Evolutionary conservation across 192 early-diverging fungal species (phyloP).

Genomic region (Coemansia sp.): DNA sequence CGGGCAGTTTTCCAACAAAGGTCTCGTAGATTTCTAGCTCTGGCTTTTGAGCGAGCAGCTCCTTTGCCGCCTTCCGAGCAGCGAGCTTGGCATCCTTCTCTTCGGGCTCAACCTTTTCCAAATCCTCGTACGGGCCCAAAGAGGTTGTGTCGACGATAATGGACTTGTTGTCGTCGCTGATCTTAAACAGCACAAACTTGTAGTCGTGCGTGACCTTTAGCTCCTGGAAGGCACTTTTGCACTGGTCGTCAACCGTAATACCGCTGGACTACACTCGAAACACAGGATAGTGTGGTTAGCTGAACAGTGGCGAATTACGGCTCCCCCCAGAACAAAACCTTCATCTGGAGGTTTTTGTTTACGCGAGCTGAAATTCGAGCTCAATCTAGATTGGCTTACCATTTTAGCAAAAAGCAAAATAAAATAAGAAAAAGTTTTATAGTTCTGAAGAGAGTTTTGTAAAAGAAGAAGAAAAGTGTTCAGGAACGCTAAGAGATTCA

Average conservation of each 20-base stretch:
- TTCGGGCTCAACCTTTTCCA: neutral
- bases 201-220: slow-evolving; percentile 62
- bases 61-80: slow-evolving; percentile 58
- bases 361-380: neutral
- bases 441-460: neutral
- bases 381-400: slow-evolving; percentile 1
- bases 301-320: neutral
- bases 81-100: slow-evolving; percentile 63
- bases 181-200: slow-evolving; percentile 80
- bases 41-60: neutral
- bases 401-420: neutral
- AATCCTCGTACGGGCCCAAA: neutral
- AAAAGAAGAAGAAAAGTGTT: neutral
- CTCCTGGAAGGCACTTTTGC: slow-evolving; percentile 65
- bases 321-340: neutral
- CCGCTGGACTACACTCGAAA: slow-evolving; percentile 66
- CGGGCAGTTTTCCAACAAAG: slow-evolving; percentile 68
- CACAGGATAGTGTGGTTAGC: neutral
- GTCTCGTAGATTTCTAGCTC: slow-evolving; percentile 60
- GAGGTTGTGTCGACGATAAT: slow-evolving; percentile 62
- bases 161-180: slow-evolving; percentile 65
- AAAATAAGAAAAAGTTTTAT: neutral
- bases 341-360: neutral
- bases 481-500: neutral
- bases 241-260: slow-evolving; percentile 65